Percentiles rank a stretch among this genome's conserved stretches.
These are phyloP conservation scores for Azolla pinnata DNA, from an alignment of 75 land plant species.

Conservation along the genomic window DNA sequence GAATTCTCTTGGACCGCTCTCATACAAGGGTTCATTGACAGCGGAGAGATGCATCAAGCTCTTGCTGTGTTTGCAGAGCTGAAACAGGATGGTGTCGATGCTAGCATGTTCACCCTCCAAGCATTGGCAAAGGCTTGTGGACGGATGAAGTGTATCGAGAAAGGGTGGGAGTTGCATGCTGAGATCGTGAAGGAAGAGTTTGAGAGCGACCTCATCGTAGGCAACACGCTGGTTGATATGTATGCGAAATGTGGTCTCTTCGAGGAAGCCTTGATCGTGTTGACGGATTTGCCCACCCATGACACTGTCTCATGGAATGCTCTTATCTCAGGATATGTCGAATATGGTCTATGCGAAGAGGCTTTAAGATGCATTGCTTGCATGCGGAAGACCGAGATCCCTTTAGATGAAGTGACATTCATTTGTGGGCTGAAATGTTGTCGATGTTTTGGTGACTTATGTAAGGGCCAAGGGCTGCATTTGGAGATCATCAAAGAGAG, in stretches of 20 bases:
- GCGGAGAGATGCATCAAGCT: not conserved
- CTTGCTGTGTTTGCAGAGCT: conserved; percentile 1
- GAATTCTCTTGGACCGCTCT: conserved; percentile 13
- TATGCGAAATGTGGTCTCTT: conserved; percentile 10
- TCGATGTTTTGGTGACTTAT: not conserved
- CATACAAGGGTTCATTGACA: conserved; percentile 7
- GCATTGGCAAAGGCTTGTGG: conserved; percentile 9
- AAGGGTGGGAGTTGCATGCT: conserved; percentile 6
- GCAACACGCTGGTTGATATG: conserved; percentile 9
- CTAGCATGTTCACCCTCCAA: not conserved
- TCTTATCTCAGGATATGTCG: conserved; percentile 4
- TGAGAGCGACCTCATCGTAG: conserved; percentile 4
- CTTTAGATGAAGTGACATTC: conserved; percentile 4
- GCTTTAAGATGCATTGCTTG: not conserved
- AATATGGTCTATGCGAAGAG: conserved; percentile 1
- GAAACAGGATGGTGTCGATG: conserved; percentile 2
- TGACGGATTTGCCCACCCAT: conserved; percentile 3
- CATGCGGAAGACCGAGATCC: conserved; percentile 5
- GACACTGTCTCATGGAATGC: conserved; percentile 20
- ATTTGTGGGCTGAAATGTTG: conserved; percentile 9
- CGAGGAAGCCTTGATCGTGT: not conserved
- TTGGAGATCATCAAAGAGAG: conserved; percentile 2
- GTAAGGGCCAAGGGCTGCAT: conserved; percentile 12
- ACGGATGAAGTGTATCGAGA: not conserved
- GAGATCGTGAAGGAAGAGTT: conserved; percentile 1